A percentile compares a stretch with the other conserved stretches of the same genome.
These are phyloP conservation scores for Tulasnella sp. DNA, from an alignment of 768 basidiomycete species.

Conservation along the genomic window DNA sequence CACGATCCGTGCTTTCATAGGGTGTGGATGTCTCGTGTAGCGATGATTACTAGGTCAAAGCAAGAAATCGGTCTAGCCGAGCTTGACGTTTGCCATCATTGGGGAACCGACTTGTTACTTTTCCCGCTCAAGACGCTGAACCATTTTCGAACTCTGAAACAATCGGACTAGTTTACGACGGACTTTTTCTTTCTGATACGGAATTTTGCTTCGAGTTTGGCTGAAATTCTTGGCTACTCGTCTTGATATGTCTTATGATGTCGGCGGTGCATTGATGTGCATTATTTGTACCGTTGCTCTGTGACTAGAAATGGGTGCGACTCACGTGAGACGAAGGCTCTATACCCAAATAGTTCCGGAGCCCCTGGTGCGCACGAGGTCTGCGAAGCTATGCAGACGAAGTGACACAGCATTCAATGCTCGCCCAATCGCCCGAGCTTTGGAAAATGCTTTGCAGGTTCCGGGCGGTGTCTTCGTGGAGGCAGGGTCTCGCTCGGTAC, in stretches of 20 bases:
- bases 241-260: not conserved
- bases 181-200: not conserved
- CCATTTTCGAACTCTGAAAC: not conserved
- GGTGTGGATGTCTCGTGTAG: not conserved
- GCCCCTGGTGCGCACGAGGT: too few species aligned
- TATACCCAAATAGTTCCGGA: too few species aligned
- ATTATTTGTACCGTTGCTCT: not conserved
- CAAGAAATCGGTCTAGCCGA: too few species aligned
- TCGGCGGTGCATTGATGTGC: not conserved
- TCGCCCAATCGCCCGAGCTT: too few species aligned
- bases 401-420: too few species aligned
- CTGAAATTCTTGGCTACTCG: not conserved
- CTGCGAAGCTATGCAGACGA: too few species aligned
- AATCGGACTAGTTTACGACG: not conserved
- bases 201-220: not conserved
- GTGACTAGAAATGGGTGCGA: not conserved
- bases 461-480: too few species aligned
- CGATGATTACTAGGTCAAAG: not conserved
- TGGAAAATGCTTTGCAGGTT: too few species aligned
- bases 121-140: not conserved
- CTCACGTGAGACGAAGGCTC: too few species aligned
- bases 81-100: too few species aligned
- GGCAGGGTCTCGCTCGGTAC: too few species aligned
- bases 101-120: not conserved
- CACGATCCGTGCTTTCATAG: not conserved